Base-by-base conservation (phyloP, 805 yeast species). In the Teunomyces cretensis region DNA sequence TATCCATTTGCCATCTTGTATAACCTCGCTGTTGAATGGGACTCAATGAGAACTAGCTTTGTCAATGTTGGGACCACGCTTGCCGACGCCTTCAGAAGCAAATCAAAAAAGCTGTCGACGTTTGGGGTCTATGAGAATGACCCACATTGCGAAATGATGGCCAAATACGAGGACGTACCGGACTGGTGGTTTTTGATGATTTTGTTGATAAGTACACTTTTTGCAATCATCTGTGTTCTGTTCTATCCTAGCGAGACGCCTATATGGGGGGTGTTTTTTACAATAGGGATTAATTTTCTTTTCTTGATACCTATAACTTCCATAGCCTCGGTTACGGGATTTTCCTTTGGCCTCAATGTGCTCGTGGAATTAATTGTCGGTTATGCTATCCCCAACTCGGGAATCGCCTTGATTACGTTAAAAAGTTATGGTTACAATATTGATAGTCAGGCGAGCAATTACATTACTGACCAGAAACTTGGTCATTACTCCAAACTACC, bases 201-300 rank as follows among this genome's bases (percentile, higher is more conserved):
- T 26, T 45, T 60, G 27, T 15, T 55, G 11, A 36, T 52, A 14
- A 51, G 60, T 15, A 51, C 51, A 9, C 26, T 48, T 3, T 53
- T 58, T 38, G 71, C 68, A 2, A 58, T 67, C 12, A 33, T 59
- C 2, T 62, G 68, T 41, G 67, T 64, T 11, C 33, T 54, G 38
- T 41, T 64, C 9, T 68, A 62, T 36, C 72, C 73, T 3, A 67
- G 64, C 2, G 64, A 78, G 41, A 78, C 84, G 4, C 84, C 85
- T 14, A 78, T 80, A 17, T 81, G 86, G 85, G 75, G 79, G 22
- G 65, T 81, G 33, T 75, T 80, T 64, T 72, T 81, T 49, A 72
- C 78, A 4, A 53, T 79, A 32, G 81, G 70, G 17, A 63, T 81
- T 33, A 79, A 78, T 50, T 61, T 74, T 35, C 62, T 75, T 3